These are phyloP conservation scores for Amanita exitialis DNA, from an alignment of 768 basidiomycete genomes.

Conservation along the genomic window DNA sequence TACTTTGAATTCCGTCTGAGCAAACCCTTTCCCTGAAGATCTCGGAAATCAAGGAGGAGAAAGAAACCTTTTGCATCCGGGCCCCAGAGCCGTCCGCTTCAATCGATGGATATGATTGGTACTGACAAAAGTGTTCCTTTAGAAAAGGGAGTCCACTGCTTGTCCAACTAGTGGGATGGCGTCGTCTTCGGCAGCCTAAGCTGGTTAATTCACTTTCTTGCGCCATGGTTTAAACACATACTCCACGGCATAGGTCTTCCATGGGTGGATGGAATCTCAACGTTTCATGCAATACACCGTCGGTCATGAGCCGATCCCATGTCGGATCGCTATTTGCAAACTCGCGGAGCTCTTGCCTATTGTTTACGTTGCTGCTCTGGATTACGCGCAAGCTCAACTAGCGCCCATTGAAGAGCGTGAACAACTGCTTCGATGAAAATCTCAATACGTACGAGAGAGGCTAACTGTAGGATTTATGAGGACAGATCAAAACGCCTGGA, in stretches of 20 bases:
- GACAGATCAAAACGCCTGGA: no score
- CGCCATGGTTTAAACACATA: slow-evolving; percentile 9
- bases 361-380: slow-evolving; percentile 11
- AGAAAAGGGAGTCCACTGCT: slow-evolving; percentile 16
- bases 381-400: slow-evolving; percentile 14
- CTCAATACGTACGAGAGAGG: no score
- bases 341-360: no score
- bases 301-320: no score
- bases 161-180: no score
- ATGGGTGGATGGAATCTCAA: slow-evolving; percentile 27
- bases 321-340: no score
- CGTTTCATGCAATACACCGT: slow-evolving; percentile 29
- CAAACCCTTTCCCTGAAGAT: slow-evolving; percentile 34
- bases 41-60: slow-evolving; percentile 30
- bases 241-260: slow-evolving; percentile 18
- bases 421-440: no score
- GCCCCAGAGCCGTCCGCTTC: slow-evolving; percentile 31
- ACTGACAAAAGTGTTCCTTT: slow-evolving; percentile 26
- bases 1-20: slow-evolving; percentile 9
- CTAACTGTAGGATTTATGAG: no score
- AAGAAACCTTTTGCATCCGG: slow-evolving; percentile 29
- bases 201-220: not conserved
- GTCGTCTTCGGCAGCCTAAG: slow-evolving; percentile 26
- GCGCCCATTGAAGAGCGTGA: slow-evolving; percentile 11
- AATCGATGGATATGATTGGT: slow-evolving; percentile 31